Evolutionary conservation across 306 rosid genomes (phyloP), one percentile per base, ranked within the genome.

Genomic region (Nissolia schottii): DNA sequence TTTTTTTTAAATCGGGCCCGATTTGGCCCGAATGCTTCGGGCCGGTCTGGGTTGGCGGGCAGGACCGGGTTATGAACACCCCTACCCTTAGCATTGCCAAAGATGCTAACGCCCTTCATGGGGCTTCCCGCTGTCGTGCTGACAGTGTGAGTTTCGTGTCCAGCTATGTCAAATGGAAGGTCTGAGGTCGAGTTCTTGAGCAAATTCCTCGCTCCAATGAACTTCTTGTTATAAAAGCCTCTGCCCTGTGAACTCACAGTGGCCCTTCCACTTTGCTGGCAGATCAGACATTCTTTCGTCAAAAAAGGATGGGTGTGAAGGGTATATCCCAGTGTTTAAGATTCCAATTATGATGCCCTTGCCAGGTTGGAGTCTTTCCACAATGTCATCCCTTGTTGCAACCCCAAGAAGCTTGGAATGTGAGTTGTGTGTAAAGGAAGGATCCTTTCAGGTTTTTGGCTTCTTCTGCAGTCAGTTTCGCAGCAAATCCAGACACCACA

Each of bases 91-190:
- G 95, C 98, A 15, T 74, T 76, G 23, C 89, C 91, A 5, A 68
- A 70, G 12, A 62, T 78, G 18, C 50, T 84, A 0, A 91, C 98
- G 0, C 60, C 79, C 7, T 40, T 2, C 0, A 92, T 87, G 0
- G 67, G 60, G 15, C 78, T 67, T 27, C 96, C 96, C 0, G 85
- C 90, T 0, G 92, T 91, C 0, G 87, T 88, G 80, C 86, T 84
- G 0, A 95, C 64, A 0, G 95, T 86, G 87, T 92, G 96, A 4
- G 96, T 88, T 29, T 96, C 96, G 9, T 90, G 98, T 0, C 95
- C 95, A 5, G 56, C 38, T 0, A 71, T 50, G 14, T 92, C 98
- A 0, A 46, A 12, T 0, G 98, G 95, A 18, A 61, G 79, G 9
- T 55, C 6, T 14, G 7, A 7, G 3, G 25, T 37, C 2, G 31